Evolutionary conservation across 306 rosid genomes (phyloP).

Genomic region (Luffa acutangula): DNA sequence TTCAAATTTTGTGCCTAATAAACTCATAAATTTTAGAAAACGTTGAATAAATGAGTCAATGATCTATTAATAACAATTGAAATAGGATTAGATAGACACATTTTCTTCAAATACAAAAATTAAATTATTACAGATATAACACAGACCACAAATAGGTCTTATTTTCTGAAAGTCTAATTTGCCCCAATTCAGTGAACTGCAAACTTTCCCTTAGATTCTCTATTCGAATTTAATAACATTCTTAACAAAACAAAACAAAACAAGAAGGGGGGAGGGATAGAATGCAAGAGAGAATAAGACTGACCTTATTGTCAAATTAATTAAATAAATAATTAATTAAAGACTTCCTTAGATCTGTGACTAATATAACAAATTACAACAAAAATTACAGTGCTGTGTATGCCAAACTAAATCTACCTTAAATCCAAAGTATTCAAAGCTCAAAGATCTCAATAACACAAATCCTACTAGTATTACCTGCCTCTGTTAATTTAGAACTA

Average conservation of each 20-base stretch:
- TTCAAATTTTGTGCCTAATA: too few relatives aligned
- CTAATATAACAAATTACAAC: background rate
- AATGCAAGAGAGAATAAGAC: background rate
- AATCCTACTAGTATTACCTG: background rate
- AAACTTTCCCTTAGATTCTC: background rate
- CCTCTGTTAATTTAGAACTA: background rate
- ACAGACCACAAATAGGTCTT: background rate
- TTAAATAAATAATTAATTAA: background rate
- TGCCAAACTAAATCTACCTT: background rate
- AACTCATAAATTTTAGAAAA: too few relatives aligned
- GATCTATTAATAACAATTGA: too few relatives aligned
- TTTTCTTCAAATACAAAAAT: background rate
- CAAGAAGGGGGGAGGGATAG: background rate
- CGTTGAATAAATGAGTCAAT: too few relatives aligned
- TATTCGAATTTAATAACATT: background rate
- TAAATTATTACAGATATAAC: background rate
- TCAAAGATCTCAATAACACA: background rate
- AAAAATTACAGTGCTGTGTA: background rate
- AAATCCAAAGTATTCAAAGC: background rate
- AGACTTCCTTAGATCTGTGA: background rate
- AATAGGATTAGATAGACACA: background rate
- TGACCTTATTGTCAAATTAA: background rate
- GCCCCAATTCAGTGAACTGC: background rate
- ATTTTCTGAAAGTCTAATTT: background rate
- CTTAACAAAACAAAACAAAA: background rate